These are phyloP conservation scores for Trichophyton simii DNA, from an alignment of 2,329 filamentous ascomycete genomes.

Conservation along the genomic window DNA sequence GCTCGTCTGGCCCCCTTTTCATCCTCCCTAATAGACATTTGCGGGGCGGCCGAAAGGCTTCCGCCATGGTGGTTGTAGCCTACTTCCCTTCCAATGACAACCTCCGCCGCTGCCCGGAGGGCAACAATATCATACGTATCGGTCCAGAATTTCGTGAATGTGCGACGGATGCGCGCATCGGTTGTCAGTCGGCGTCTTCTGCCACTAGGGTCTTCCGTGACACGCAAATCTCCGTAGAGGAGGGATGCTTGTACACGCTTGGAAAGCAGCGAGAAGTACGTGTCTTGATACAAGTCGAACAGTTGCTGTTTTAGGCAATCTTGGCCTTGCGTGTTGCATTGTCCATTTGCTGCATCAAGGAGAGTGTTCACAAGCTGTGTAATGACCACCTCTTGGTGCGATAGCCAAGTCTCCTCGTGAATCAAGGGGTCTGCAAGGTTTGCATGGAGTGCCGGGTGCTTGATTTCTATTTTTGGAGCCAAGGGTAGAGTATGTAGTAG, in stretches of 20 bases:
- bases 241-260: conserved; percentile 48
- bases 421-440: conserved; percentile 44
- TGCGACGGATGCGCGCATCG: conserved; percentile 46
- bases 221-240: conserved; percentile 44
- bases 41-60: conserved; percentile 5
- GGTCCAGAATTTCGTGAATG: conserved; percentile 46
- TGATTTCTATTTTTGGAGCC: background rate
- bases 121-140: conserved; percentile 43
- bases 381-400: conserved; percentile 48
- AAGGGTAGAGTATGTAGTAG: background rate
- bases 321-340: conserved; percentile 15
- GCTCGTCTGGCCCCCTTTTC: conserved; percentile 27
- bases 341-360: conserved; percentile 28
- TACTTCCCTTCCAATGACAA: conserved; percentile 44
- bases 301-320: conserved; percentile 37
- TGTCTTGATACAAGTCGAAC: conserved; percentile 42
- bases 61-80: conserved; percentile 5
- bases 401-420: conserved; percentile 52
- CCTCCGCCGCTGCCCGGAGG: conserved; percentile 44
- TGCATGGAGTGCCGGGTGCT: conserved; percentile 43
- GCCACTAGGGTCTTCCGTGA: conserved; percentile 40
- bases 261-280: conserved; percentile 39
- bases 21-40: background rate
- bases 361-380: conserved; percentile 48
- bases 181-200: conserved; percentile 38